These are phyloP conservation scores for Pseudozyma tsukubaensis DNA, from an alignment of 1,284 basidiomycete species.

Conservation along the genomic window DNA sequence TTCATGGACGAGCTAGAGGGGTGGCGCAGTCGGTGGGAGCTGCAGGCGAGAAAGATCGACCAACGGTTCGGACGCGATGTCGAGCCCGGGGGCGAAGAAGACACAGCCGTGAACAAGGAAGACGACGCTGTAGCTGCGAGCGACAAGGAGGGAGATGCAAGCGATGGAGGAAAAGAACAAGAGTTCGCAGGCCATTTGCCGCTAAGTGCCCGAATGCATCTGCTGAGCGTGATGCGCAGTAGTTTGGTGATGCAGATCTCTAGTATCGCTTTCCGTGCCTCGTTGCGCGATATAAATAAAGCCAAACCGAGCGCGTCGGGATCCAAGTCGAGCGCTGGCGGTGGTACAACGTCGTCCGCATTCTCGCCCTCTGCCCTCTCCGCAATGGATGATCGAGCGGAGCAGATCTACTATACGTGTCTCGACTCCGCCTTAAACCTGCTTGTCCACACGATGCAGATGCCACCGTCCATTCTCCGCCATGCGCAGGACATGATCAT, in stretches of 20 bases:
- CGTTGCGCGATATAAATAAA: conserved; percentile 49
- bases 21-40: conserved; percentile 43
- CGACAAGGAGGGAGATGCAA: neutral
- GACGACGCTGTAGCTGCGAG: neutral
- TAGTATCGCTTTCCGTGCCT: conserved; percentile 45
- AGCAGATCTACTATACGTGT: conserved; percentile 50
- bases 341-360: conserved; percentile 11
- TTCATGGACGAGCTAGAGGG: conserved; percentile 49
- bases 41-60: conserved; percentile 45
- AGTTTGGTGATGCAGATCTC: conserved; percentile 54
- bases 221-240: conserved; percentile 44
- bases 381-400: conserved; percentile 43
- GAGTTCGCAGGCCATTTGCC: conserved; percentile 24
- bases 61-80: conserved; percentile 27
- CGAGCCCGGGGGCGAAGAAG: neutral
- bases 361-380: conserved; percentile 35
- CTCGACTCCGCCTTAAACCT: conserved; percentile 49
- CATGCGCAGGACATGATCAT: conserved; percentile 56
- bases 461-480: conserved; percentile 33
- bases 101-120: neutral
- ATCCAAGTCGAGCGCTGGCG: conserved; percentile 10
- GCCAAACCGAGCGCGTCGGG: conserved; percentile 21
- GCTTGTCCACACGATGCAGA: conserved; percentile 37
- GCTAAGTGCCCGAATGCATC: conserved; percentile 30
- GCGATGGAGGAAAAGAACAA: neutral